Evolutionary conservation across 1,139 yeast genomes (phyloP).

Genomic region (Yamadazyma dushanensis): DNA sequence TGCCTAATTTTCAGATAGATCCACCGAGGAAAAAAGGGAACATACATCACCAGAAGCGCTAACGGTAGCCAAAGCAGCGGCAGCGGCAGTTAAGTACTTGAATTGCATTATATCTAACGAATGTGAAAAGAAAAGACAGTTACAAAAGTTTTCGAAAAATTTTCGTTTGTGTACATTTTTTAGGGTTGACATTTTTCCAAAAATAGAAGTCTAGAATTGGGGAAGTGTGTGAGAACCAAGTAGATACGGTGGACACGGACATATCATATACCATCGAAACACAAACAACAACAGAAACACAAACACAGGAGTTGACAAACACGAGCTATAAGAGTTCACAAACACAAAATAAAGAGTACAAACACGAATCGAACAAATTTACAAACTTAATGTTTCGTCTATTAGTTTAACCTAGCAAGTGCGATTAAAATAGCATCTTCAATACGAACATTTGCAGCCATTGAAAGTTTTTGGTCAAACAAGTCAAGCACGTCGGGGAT

Average conservation of each 20-base stretch:
- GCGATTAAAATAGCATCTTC: slow-evolving; percentile 74
- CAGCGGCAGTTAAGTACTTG: slow-evolving; percentile 37
- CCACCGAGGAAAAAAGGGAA: slow-evolving; percentile 11
- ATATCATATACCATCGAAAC: no score
- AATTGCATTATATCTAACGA: slow-evolving; percentile 36
- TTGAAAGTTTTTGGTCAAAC: slow-evolving; percentile 62
- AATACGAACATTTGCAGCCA: slow-evolving; percentile 58
- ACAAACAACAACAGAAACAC: background rate
- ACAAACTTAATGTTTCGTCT: no score
- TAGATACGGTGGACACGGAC: background rate
- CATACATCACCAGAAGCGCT: slow-evolving; percentile 49
- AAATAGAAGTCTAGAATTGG: slow-evolving; percentile 17
- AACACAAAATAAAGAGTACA: background rate
- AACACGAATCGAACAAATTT: background rate
- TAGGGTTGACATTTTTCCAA: slow-evolving; percentile 11
- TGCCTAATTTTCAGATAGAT: background rate
- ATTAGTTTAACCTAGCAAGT: slow-evolving; percentile 39
- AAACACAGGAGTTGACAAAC: background rate
- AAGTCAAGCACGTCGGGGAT: slow-evolving; percentile 57
- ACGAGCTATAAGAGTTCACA: no score
- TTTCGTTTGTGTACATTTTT: slow-evolving; percentile 18
- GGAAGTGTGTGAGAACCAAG: background rate
- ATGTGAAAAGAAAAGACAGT: slow-evolving; percentile 9
- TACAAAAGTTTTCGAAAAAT: slow-evolving; percentile 12
- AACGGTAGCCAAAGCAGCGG: slow-evolving; percentile 37